phyloP scores from a whole-genome alignment of 2,329 filamentous ascomycete genomes.

The Fusarium sp. region DNA sequence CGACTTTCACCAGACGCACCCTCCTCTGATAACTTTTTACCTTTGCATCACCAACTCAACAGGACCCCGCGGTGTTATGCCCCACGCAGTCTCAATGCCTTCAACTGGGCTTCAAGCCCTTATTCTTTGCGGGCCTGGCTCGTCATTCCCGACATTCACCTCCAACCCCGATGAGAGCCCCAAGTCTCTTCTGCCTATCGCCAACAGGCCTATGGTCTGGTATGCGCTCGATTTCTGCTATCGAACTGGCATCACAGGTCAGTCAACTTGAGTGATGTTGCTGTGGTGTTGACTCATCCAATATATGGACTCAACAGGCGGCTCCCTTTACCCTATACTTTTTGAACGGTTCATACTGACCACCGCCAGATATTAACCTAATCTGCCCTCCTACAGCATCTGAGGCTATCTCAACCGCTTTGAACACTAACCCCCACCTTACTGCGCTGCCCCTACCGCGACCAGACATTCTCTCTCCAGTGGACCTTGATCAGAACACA shows the following conservation, averaged over 20 bases:
- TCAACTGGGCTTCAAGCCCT: slow-evolving; percentile 83
- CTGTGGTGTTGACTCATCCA: slow-evolving; percentile 5
- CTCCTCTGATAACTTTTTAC: neutral
- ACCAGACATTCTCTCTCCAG: slow-evolving; percentile 80
- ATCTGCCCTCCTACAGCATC: slow-evolving; percentile 73
- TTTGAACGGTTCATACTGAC: slow-evolving; percentile 35
- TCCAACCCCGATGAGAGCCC: slow-evolving; percentile 83
- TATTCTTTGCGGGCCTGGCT: slow-evolving; percentile 85
- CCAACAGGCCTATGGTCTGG: slow-evolving; percentile 90
- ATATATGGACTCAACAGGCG: neutral
- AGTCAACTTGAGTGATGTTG: slow-evolving; percentile 43
- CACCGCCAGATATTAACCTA: slow-evolving; percentile 67
- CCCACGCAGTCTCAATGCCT: slow-evolving; percentile 79
- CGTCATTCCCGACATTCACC: slow-evolving; percentile 84
- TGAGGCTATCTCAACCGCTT: slow-evolving; percentile 73
- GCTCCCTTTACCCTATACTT: neutral
- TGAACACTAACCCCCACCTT: slow-evolving; percentile 82
- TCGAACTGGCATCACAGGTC: slow-evolving; percentile 80
- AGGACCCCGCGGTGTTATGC: slow-evolving; percentile 63
- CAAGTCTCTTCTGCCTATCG: slow-evolving; percentile 84
- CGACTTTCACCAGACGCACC: neutral
- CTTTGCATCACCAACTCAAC: slow-evolving; percentile 1
- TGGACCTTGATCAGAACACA: slow-evolving; percentile 81
- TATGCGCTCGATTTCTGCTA: slow-evolving; percentile 89
- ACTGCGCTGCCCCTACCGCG: slow-evolving; percentile 78